A percentile compares a stretch with the other conserved stretches of the same genome.
These are phyloP conservation scores for Cucurbitaria berberidis DNA, from an alignment of 2,329 filamentous ascomycete species.

Conservation along the genomic window DNA sequence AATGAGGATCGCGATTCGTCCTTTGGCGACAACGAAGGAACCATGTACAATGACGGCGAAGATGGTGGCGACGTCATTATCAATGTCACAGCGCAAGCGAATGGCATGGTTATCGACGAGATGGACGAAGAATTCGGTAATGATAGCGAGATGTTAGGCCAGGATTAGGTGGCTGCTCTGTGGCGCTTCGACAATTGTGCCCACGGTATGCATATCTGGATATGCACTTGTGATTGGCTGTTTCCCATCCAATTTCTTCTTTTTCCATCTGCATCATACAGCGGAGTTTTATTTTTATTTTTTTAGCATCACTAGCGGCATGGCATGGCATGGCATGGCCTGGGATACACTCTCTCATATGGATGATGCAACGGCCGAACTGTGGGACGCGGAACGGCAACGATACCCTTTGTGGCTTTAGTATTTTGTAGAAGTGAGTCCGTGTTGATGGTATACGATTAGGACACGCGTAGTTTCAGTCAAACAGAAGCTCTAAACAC, in stretches of 20 bases:
- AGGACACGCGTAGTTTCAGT: background rate
- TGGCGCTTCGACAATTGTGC: background rate
- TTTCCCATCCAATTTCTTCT: background rate
- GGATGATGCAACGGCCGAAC: slow-evolving; percentile 10
- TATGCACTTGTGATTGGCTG: background rate
- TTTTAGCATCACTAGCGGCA: slow-evolving; percentile 13
- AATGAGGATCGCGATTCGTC: slow-evolving; percentile 22
- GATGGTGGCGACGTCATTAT: slow-evolving; percentile 43
- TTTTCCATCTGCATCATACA: slow-evolving; percentile 16
- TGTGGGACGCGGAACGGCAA: slow-evolving; percentile 7
- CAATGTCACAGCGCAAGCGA: slow-evolving; percentile 45
- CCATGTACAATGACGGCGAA: slow-evolving; percentile 41
- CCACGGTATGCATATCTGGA: background rate
- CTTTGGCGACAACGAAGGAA: slow-evolving; percentile 33
- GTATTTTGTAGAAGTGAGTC: background rate
- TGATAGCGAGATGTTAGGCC: slow-evolving; percentile 53
- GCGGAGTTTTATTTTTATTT: slow-evolving; percentile 12
- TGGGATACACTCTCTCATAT: slow-evolving; percentile 5
- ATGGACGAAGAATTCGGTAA: slow-evolving; percentile 54
- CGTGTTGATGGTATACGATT: background rate
- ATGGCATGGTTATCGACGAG: slow-evolving; percentile 50
- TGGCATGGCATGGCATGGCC: slow-evolving; percentile 18
- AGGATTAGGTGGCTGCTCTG: slow-evolving; percentile 20
- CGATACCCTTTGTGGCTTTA: slow-evolving; percentile 29
- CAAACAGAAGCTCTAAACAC: background rate